Percentiles rank a stretch among this genome's conserved stretches.
Evolutionary conservation across 148 eudicot genomes (phyloP).

Genomic region (Rhododendron mucronatum): DNA sequence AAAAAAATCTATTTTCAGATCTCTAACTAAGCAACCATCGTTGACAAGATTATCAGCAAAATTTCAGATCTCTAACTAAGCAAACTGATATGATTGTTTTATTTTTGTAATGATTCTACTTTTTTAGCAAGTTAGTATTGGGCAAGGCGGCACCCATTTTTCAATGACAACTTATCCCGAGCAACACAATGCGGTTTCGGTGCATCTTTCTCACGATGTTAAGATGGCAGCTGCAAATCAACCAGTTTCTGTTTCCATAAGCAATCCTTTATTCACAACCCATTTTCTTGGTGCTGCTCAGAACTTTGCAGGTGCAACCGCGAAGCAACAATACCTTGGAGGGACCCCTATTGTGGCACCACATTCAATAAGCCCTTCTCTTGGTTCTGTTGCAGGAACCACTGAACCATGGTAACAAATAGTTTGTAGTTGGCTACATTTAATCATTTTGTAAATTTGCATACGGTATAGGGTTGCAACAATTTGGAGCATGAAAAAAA

Average conservation of each 20-base stretch:
- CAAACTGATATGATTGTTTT: not conserved
- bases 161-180: slow-evolving; percentile 7
- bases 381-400: slow-evolving; percentile 24
- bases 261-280: slow-evolving; percentile 22
- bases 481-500: not conserved
- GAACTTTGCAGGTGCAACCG: slow-evolving; percentile 24
- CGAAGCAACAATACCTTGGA: slow-evolving; percentile 20
- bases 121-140: slow-evolving; percentile 9
- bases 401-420: slow-evolving; percentile 41
- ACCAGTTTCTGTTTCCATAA: slow-evolving; percentile 14
- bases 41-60: not conserved
- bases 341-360: slow-evolving; percentile 22
- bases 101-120: not conserved
- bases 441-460: not conserved
- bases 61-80: not conserved
- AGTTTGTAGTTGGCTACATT: not conserved
- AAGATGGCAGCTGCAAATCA: slow-evolving; percentile 14
- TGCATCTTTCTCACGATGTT: slow-evolving; percentile 10
- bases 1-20: not conserved
- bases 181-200: slow-evolving; percentile 17
- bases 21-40: not conserved
- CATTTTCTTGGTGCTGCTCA: slow-evolving; percentile 28
- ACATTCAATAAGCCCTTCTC: slow-evolving; percentile 21
- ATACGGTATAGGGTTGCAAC: not conserved
- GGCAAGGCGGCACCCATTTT: slow-evolving; percentile 15